phyloP scores from a whole-genome alignment of 78 protist species.

The Chrysochromulina parva region DNA sequence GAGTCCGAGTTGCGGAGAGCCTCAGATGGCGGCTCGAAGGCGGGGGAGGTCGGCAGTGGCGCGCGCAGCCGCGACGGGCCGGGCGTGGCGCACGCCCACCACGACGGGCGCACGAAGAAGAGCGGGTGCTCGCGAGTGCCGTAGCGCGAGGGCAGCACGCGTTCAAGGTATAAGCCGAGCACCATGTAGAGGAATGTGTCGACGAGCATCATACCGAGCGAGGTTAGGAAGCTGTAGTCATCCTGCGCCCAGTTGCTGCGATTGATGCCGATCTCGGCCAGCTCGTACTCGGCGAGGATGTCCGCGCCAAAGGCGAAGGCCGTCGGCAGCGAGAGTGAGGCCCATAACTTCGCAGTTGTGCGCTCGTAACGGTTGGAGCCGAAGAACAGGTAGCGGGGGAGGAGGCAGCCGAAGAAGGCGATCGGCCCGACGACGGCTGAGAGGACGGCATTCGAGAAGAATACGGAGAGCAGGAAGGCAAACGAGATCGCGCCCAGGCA shows the following conservation, averaged over 20 bases:
- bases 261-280: background rate
- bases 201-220: background rate
- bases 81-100: background rate
- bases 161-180: background rate
- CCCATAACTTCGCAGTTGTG: background rate
- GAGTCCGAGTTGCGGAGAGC: background rate
- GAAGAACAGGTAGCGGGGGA: conserved; percentile 11
- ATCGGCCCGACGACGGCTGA: conserved; percentile 17
- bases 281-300: conserved; percentile 16
- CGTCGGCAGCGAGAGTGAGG: background rate
- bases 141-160: background rate
- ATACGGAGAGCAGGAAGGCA: background rate
- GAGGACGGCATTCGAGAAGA: conserved; percentile 2
- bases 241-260: background rate
- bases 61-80: background rate
- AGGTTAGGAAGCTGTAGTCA: background rate
- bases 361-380: background rate
- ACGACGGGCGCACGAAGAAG: background rate
- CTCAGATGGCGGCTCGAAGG: background rate
- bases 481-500: background rate
- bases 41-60: background rate
- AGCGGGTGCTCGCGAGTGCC: background rate
- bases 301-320: conserved; percentile 41
- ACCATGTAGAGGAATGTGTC: background rate
- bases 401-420: background rate